These are phyloP conservation scores for Alnus rubra DNA, from an alignment of 306 rosid genomes.

Conservation along the genomic window DNA sequence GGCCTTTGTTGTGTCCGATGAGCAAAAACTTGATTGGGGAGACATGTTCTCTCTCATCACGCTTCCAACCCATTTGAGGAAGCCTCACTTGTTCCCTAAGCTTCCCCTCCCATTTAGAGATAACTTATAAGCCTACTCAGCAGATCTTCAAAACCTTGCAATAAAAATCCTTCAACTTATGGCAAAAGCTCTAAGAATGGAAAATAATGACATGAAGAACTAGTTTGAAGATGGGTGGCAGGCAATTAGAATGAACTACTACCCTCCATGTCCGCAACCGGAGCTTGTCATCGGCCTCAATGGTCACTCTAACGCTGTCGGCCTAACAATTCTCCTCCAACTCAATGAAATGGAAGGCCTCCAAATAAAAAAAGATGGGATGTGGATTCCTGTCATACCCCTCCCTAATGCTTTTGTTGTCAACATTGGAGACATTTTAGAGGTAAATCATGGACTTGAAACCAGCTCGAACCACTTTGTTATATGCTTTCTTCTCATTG, in stretches of 20 bases:
- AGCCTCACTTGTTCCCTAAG: constrained; percentile 42
- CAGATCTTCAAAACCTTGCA: constrained; percentile 17
- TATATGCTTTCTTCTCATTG: no score
- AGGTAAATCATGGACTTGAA: no score
- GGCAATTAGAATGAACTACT: constrained; percentile 38
- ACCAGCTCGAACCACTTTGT: no score
- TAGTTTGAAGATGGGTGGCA: constrained; percentile 31
- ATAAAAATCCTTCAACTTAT: constrained; percentile 7
- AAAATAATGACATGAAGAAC: constrained; percentile 21
- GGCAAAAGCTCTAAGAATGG: constrained; percentile 9
- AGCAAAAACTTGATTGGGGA: constrained; percentile 53
- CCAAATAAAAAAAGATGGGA: constrained; percentile 36
- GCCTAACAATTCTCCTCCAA: no score
- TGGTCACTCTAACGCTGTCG: no score
- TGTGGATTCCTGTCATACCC: constrained; percentile 37
- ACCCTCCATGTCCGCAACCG: constrained; percentile 49
- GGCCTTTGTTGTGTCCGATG: constrained; percentile 41
- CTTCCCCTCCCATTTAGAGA: constrained; percentile 32
- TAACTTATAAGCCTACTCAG: constrained; percentile 24
- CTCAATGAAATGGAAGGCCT: no score
- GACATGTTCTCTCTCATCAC: constrained; percentile 34
- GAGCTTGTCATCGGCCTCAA: not conserved
- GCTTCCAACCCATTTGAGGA: constrained; percentile 35
- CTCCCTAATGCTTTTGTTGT: constrained; percentile 31
- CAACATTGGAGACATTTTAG: constrained; percentile 4